A percentile compares a stretch with the other conserved stretches of the same genome.
These are phyloP conservation scores for Spergularia azorica DNA, from an alignment of 179 eudicot species.

Conservation along the genomic window DNA sequence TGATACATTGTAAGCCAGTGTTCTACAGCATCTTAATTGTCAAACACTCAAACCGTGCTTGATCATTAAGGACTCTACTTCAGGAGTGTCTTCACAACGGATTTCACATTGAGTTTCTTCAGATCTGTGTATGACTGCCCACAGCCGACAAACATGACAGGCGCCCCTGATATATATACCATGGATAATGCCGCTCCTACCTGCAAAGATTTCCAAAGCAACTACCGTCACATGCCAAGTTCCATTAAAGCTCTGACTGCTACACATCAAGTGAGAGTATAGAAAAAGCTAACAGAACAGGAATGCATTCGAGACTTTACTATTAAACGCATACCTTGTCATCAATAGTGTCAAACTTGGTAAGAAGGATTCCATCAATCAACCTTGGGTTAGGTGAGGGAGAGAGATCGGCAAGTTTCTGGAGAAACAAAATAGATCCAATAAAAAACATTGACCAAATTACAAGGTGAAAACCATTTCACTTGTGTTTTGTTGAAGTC, in stretches of 20 bases:
- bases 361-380: slow-evolving; percentile 97
- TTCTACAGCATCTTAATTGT: not conserved
- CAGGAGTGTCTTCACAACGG: slow-evolving; percentile 88
- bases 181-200: slow-evolving; percentile 96
- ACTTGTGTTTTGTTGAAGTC: slow-evolving; percentile 1
- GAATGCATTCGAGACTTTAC: not conserved
- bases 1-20: slow-evolving; percentile 4
- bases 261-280: too few species aligned
- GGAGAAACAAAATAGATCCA: slow-evolving; percentile 30
- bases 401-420: slow-evolving; percentile 93
- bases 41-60: too few species aligned
- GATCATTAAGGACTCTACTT: slow-evolving; percentile 43
- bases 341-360: slow-evolving; percentile 96
- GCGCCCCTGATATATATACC: slow-evolving; percentile 96
- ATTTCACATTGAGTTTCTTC: slow-evolving; percentile 90
- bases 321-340: slow-evolving; percentile 62
- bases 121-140: slow-evolving; percentile 92
- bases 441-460: not conserved
- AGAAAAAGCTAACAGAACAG: not conserved
- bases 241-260: too few species aligned
- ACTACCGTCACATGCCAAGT: not conserved
- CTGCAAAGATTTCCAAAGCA: slow-evolving; percentile 32
- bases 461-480: not conserved
- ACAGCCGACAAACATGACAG: slow-evolving; percentile 98
- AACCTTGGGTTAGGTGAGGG: slow-evolving; percentile 73